Evolutionary conservation across 495 filamentous ascomycete species (phyloP).

Genomic region (Tuber calosporum): DNA sequence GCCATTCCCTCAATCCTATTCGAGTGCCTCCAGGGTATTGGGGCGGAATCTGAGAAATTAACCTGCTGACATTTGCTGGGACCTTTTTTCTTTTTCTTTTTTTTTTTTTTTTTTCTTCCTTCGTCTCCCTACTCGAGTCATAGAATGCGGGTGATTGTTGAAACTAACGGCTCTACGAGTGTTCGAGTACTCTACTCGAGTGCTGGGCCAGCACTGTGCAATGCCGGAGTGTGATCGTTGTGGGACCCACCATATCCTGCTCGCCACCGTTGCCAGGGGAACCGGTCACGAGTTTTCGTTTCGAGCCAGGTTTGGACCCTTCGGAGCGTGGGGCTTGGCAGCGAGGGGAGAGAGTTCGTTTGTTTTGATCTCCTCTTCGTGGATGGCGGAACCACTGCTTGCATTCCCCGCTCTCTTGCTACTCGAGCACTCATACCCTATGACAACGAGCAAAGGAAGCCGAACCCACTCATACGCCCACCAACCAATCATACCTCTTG

Average conservation of each 20-base stretch:
- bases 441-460: not conserved
- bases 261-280: not conserved
- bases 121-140: too few species aligned
- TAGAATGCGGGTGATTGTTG: not conserved
- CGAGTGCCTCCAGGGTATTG: not conserved
- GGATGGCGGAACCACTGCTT: not conserved
- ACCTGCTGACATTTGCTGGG: not conserved
- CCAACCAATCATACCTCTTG: not conserved
- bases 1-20: not conserved
- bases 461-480: not conserved
- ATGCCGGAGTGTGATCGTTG: not conserved
- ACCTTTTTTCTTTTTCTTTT: not conserved
- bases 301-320: not conserved
- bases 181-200: too few species aligned
- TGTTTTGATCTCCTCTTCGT: not conserved
- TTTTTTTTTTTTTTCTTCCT: not conserved
- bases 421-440: too few species aligned
- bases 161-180: not conserved
- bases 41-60: not conserved
- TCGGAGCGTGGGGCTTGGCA: not conserved
- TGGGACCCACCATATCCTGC: not conserved
- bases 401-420: too few species aligned
- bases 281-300: constrained; percentile 3
- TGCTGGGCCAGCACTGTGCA: too few species aligned
- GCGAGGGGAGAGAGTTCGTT: not conserved